Evolutionary conservation across 2,329 filamentous ascomycete genomes (phyloP), one percentile per base, ranked within the genome.

Genomic region (Botrytis cinerea): DNA sequence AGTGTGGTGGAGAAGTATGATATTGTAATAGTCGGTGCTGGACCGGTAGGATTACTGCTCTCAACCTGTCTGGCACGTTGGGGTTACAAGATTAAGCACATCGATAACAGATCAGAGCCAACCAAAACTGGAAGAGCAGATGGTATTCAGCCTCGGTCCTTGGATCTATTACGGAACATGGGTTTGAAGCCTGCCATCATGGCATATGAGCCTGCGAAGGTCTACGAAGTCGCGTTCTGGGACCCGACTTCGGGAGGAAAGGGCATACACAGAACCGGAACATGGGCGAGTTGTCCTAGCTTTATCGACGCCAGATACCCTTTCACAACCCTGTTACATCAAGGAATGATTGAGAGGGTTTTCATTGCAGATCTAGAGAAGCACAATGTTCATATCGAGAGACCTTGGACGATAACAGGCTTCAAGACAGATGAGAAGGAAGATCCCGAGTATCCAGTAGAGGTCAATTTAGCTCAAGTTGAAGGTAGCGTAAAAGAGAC

Each of bases 11-110:
- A 75, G 59, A 78, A 79, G 54, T 91, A 90, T 83, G 90, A 92
- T 79, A 87, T 88, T 69, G 94, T 97, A 78, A 94, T 97, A 77
- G 87, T 97, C 72, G 95, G 95, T 76, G 95, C 95, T 73, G 95
- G 95, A 25, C 95, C 95, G 6, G 94, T 95, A 59, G 95, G 95
- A 72, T 88, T 97, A 73, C 91, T 97, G 84, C 87, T 97, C 38
- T 96, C 94, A 14, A 94, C 94, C 45, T 95, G 93, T 81, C 88
- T 98, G 75, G 93, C 93, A 75, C 88, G 94, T 84, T 97, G 94
- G 93, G 95, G 95, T 32, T 98, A 97, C 86, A 94, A 90, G 82
- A 93, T 98, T 83, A 97, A 95, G 86, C 94, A 97, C 83, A 94
- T 97, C 80, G 95, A 97, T 84, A 97, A 97, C 83, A 88, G 94